A percentile compares a stretch with the other conserved stretches of the same genome.
phyloP scores from a whole-genome alignment of 2,329 filamentous ascomycete species.

The Diaporthe eres region DNA sequence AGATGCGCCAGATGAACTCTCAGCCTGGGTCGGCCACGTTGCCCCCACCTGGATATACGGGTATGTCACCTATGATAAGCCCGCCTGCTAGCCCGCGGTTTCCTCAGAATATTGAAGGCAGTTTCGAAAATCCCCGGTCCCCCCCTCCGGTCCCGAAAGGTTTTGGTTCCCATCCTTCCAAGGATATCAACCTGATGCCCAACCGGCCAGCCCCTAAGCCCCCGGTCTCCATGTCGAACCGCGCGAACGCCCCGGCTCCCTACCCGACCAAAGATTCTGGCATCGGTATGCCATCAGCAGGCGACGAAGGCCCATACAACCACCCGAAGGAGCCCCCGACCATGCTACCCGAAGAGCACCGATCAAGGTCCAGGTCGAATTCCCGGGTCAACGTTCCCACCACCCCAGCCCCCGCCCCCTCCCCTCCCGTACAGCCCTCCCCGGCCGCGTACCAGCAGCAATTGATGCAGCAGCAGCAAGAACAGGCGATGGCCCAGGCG shows the following conservation, averaged over 20 bases:
- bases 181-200: constrained; percentile 78
- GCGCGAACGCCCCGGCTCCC: constrained; percentile 67
- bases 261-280: constrained; percentile 74
- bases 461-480: constrained; percentile 84
- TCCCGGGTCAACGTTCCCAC: constrained; percentile 69
- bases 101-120: constrained; percentile 88
- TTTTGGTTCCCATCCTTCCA: constrained; percentile 61
- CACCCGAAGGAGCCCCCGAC: constrained; percentile 68
- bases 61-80: constrained; percentile 77
- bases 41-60: constrained; percentile 67
- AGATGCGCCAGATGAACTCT: constrained; percentile 61
- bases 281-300: constrained; percentile 72
- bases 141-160: constrained; percentile 87
- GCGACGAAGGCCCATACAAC: constrained; percentile 66
- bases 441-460: constrained; percentile 71
- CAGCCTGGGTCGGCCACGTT: constrained; percentile 60
- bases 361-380: constrained; percentile 78
- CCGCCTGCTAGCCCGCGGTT: constrained; percentile 89
- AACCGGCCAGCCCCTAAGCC: constrained; percentile 89
- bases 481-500: constrained; percentile 84
- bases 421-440: constrained; percentile 61
- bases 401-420: constrained; percentile 55
- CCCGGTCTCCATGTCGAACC: constrained; percentile 74
- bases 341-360: constrained; percentile 76
- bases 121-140: constrained; percentile 96